phyloP scores from a whole-genome alignment of 768 basidiomycete genomes.

The Ephemerocybe angulata region DNA sequence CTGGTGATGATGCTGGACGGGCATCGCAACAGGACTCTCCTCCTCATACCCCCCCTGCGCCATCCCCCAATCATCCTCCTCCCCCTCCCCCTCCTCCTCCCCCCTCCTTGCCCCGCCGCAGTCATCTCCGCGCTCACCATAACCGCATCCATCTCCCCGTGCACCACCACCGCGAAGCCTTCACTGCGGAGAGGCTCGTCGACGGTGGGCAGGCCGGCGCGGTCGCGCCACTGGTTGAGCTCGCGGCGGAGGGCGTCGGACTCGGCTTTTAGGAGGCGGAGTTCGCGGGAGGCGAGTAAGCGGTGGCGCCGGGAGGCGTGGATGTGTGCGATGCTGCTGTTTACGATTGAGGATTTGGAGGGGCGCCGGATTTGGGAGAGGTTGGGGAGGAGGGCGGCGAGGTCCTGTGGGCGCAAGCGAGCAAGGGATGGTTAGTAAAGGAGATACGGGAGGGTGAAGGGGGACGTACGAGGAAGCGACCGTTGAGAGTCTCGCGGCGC shows the following conservation, averaged over 20 bases:
- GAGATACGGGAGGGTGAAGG: conserved; percentile 36
- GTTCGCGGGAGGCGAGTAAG: conserved; percentile 74
- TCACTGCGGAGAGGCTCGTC: conserved; percentile 74
- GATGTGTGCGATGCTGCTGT: conserved; percentile 88
- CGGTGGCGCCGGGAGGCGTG: conserved; percentile 80
- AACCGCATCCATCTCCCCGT: conserved; percentile 69
- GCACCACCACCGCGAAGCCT: conserved; percentile 66
- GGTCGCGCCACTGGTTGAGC: conserved; percentile 89
- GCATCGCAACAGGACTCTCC: not conserved
- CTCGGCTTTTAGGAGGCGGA: conserved; percentile 76
- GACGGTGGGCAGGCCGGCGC: conserved; percentile 63
- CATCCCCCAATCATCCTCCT: not conserved
- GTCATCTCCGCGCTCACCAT: conserved; percentile 70
- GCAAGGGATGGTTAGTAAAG: conserved; percentile 2
- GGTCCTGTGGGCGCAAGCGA: conserved; percentile 50
- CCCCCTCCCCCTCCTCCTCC: conserved; percentile 4
- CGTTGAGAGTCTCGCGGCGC: conserved; percentile 88
- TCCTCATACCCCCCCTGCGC: not conserved
- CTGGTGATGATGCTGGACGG: not conserved
- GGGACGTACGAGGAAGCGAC: conserved; percentile 74
- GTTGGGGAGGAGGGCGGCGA: conserved; percentile 88
- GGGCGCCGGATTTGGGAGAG: conserved; percentile 89
- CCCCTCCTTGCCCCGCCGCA: not conserved
- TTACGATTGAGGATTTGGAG: conserved; percentile 95
- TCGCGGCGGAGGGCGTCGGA: conserved; percentile 85